Base-by-base conservation (phyloP, 179 eudicot genomes). In the Nepenthes alata region DNA sequence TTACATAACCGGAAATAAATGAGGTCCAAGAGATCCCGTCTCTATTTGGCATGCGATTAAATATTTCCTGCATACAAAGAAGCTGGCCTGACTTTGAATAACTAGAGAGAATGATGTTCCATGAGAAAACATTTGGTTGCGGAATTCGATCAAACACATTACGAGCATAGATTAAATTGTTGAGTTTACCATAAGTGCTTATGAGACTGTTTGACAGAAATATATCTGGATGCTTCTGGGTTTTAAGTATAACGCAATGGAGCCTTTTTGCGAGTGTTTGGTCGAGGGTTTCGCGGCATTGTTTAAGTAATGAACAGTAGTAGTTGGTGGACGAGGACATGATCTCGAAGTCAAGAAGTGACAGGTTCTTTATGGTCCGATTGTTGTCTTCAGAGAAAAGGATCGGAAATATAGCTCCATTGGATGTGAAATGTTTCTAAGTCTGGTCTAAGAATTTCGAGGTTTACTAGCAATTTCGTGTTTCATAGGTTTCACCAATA, bases 11-110 rank as follows among this genome's bases (percentile, higher is more conserved):
- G 45, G 96, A 87, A 58, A 94, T 94, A 76, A 80, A 69, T 15
- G 75, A 75, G 53, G 87, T 94, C 96, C 97, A 94, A 37, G 97
- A 79, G 41, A 93, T 85, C 64, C 94, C 95, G 68, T 93, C 98
- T 66, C 71, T 75, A 2, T 36, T 57, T 3, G 95, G 97, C 68
- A 91, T 70, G 34, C 61, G 64, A 58, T 37, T 5, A 64, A 90
- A 93, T 2, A 87, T 15, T 13, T 83, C 79, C 52, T 75, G 61
- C 97, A 93, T 89, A 3, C 78, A 80, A 36, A 34, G 3, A 41
- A 78, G 35, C 16, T 61, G 65, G 11, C 85, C 89, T 0, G 80
- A 57, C 53, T 81, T 85, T 4, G 88, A 81, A 35, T 77, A 85
- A 41, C 72, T 78, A 0, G 86, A 79, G 3, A 85, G 77, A 13